Evolutionary conservation across 106 monocot species (phyloP), one percentile per base, ranked within the genome.

Genomic region (Chionographis japonica): DNA sequence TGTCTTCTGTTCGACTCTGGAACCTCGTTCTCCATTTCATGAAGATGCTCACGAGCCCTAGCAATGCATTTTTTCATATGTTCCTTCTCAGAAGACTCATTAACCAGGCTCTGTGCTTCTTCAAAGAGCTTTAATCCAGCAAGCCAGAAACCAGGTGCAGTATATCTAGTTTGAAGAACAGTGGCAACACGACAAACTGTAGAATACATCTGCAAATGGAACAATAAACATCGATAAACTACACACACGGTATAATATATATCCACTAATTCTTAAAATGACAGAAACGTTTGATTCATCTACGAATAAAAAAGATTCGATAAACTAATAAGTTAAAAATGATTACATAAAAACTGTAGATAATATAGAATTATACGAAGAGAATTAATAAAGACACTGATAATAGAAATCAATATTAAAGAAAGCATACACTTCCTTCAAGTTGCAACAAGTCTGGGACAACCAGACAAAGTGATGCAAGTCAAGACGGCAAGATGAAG

Each of bases 131-230:
- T 93, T 65, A 98, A 74, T 4, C 98, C 98, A 77, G 83, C 76
- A 60, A 77, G 73, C 98, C 98, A 98, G 72, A 98, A 98, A 41
- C 92, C 89, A 63, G 83, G 79, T 41, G 90, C 68, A 16, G 92
- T 92, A 60, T 93, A 90, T 77, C 98, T 82, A 52, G 98, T 90
- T 60, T 90, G 98, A 68, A 98, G 85, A 59, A 98, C 49, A 37
- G 90, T 93, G 20, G 87, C 86, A 37, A 98, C 98, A 55, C 93
- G 86, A 57, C 80, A 89, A 73, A 93, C 66, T 12, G 93, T 73
- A 65, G 87, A 69, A 75, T 90, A 93, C 63, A 98, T 90, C 98
- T 98, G 66, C 19, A 56, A 60, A 56, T n/a, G 60, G 50, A 63
- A 46, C 37, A 54, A 50, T 3, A 62, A 68, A 2, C 20, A 37